Evolutionary conservation across 2,329 filamentous ascomycete species (phyloP).

Genomic region (Cladorrhinum sp.): DNA sequence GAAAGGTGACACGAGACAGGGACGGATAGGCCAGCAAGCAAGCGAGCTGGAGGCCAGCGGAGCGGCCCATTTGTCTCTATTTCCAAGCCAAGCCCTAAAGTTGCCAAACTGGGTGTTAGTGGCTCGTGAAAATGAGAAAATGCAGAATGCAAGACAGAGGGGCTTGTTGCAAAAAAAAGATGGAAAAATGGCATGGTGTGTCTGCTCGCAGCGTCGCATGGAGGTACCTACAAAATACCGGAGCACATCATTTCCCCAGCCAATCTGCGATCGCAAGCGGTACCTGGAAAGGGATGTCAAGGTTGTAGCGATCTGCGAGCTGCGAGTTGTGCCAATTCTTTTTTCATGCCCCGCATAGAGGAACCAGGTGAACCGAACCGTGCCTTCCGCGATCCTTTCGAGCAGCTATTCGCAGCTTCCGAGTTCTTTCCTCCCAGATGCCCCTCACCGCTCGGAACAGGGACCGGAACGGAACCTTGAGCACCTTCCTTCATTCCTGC

Average conservation of each 20-base stretch:
- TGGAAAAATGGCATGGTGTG: constrained; percentile 1
- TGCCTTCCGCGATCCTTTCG: not conserved
- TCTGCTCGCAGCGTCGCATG: not conserved
- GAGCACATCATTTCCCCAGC: constrained; percentile 3
- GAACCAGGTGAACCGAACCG: not conserved
- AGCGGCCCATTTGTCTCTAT: not conserved
- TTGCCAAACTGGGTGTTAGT: not conserved
- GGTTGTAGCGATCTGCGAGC: constrained; percentile 22
- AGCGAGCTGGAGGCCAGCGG: not conserved
- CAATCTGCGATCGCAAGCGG: constrained; percentile 12
- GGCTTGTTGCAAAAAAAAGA: constrained; percentile 2
- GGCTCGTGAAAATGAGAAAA: not conserved
- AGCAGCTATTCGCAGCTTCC: not conserved
- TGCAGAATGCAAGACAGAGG: constrained; percentile 8
- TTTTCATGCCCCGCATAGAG: constrained; percentile 3
- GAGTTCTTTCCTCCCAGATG: not conserved
- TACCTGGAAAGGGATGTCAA: constrained; percentile 9
- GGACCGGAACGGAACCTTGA: not conserved
- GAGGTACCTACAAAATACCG: not conserved
- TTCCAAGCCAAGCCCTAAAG: not conserved
- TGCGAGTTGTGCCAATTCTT: constrained; percentile 12
- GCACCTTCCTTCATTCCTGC: not conserved
- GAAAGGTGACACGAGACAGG: not conserved
- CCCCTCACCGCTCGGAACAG: not conserved
- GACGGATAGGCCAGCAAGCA: not conserved